phyloP scores from a whole-genome alignment of 345 rosid genomes.

The Linum lewisii region DNA sequence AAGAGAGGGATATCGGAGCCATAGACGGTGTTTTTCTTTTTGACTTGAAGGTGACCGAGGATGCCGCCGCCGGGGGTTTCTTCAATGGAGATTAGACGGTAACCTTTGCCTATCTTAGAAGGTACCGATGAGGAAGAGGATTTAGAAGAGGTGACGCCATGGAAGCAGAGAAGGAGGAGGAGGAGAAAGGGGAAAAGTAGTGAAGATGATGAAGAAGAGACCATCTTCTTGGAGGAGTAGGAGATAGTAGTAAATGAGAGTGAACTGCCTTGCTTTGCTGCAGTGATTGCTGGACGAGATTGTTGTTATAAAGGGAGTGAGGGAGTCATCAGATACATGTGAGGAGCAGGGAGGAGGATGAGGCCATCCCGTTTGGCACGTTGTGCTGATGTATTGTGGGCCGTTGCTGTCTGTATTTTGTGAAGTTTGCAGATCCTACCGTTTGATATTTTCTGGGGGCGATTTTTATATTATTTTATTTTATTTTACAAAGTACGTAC shows the following conservation, averaged over 20 bases:
- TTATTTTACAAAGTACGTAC: no score
- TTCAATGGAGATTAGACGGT: slow-evolving; percentile 69
- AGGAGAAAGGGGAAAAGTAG: slow-evolving; percentile 9
- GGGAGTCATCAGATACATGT: no score
- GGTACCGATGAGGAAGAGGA: slow-evolving; percentile 7
- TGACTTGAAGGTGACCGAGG: slow-evolving; percentile 72
- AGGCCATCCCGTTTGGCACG: no score
- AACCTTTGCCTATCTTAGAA: slow-evolving; percentile 68
- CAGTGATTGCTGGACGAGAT: neutral
- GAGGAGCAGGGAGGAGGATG: no score
- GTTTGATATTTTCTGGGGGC: no score
- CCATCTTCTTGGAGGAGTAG: slow-evolving; percentile 10
- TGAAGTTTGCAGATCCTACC: no score
- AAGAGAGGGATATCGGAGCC: slow-evolving; percentile 73
- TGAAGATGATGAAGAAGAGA: slow-evolving; percentile 1
- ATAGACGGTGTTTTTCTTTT: slow-evolving; percentile 56
- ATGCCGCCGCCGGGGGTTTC: slow-evolving; percentile 72
- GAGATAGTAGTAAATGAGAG: neutral
- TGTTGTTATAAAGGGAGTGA: no score
- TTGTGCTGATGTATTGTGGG: no score
- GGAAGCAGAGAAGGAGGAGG: slow-evolving; percentile 26
- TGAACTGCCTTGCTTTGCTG: neutral
- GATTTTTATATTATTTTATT: no score
- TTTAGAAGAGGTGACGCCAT: slow-evolving; percentile 18
- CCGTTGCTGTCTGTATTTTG: no score